Conservation (phyloP, 768 basidiomycete species). For the Cystofilobasidium ferigula region DNA sequence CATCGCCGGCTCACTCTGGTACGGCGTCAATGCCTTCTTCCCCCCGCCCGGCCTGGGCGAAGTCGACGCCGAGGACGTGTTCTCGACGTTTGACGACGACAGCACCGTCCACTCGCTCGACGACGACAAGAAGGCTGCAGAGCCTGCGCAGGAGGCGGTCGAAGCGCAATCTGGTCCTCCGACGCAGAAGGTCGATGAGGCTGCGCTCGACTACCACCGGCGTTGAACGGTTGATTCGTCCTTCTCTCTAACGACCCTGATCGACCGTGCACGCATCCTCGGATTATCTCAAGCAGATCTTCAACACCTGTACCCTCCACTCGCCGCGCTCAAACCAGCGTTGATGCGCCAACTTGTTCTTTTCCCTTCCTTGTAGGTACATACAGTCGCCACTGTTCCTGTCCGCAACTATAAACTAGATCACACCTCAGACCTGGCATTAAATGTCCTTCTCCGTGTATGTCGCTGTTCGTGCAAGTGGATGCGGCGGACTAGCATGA, state of each 20-base stretch:
- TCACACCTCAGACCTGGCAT: too few species aligned
- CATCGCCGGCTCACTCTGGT: slow-evolving; percentile 28
- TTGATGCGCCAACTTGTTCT: not conserved
- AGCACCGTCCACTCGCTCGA: not conserved
- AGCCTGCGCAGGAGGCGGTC: not conserved
- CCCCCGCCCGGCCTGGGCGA: slow-evolving; percentile 27
- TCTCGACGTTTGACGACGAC: slow-evolving; percentile 30
- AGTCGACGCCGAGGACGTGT: slow-evolving; percentile 31
- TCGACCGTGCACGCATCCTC: too few species aligned
- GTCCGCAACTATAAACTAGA: not conserved
- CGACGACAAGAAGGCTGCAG: not conserved
- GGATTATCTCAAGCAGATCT: too few species aligned
- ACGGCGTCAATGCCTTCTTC: slow-evolving; percentile 28
- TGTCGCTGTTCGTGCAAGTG: too few species aligned
- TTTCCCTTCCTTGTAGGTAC: not conserved
- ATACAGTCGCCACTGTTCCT: not conserved
- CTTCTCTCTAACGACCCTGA: too few species aligned
- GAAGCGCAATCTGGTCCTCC: too few species aligned
- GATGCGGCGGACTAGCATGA: too few species aligned
- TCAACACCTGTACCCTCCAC: too few species aligned
- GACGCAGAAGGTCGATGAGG: not conserved
- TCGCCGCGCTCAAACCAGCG: not conserved
- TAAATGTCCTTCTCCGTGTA: too few species aligned
- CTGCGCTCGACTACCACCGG: not conserved
- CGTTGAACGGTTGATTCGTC: too few species aligned